These are phyloP conservation scores for Gaultheria prostrata DNA, from an alignment of 148 eudicot genomes.

Conservation along the genomic window DNA sequence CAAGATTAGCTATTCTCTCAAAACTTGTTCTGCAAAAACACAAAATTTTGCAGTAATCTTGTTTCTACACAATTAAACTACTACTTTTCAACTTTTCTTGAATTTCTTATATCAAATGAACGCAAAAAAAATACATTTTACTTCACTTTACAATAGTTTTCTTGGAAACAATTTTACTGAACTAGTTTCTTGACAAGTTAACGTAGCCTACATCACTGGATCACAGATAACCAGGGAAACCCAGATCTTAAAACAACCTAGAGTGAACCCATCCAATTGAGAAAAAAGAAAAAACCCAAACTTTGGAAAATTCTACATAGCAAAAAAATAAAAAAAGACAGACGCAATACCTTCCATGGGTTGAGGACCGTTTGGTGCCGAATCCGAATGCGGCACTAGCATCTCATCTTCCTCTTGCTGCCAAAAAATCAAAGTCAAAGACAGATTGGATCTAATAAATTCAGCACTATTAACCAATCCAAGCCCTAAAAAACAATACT, in stretches of 20 bases:
- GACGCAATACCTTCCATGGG: conserved; percentile 24
- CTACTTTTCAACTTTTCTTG: no score
- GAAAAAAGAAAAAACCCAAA: background rate
- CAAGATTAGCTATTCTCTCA: no score
- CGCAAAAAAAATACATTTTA: no score
- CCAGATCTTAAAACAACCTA: background rate
- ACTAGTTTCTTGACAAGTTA: no score
- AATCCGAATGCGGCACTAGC: conserved; percentile 28
- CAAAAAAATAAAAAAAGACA: background rate
- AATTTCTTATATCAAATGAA: no score
- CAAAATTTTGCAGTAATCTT: no score
- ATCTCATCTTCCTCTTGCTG: conserved; percentile 30
- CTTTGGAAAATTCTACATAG: background rate
- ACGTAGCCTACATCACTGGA: background rate
- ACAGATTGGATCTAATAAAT: conserved; percentile 12
- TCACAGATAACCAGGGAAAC: background rate
- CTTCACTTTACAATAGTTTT: no score
- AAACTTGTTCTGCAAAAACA: no score
- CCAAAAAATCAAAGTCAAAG: conserved; percentile 1
- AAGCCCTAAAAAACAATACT: conserved; percentile 18
- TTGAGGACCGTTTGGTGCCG: conserved; percentile 20
- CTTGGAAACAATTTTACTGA: no score
- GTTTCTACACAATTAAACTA: no score
- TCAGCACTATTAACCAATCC: conserved; percentile 8
- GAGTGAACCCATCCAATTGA: background rate